A percentile compares a stretch with the other conserved stretches of the same genome.
Evolutionary conservation across 2,329 filamentous ascomycete genomes (phyloP).

Genomic region (Chaetomiaceae sp.): DNA sequence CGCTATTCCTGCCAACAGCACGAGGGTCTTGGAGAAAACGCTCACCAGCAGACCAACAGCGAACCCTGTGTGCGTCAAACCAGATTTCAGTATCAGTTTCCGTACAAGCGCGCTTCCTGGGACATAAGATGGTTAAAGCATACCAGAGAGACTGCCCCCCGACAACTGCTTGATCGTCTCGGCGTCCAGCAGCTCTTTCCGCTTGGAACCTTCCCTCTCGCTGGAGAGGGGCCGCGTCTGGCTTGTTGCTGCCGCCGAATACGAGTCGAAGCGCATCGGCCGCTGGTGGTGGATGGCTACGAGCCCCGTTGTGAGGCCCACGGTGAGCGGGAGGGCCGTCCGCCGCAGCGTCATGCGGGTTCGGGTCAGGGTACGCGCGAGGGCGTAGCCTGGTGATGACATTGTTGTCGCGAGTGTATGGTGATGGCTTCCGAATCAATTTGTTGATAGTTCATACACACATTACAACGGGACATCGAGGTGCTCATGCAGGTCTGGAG

Average conservation of each 20-base stretch:
- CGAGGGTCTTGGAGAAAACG: conserved; percentile 64
- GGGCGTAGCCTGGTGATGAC: neutral
- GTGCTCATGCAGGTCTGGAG: no score
- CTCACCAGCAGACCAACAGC: conserved; percentile 59
- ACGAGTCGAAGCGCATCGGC: conserved; percentile 27
- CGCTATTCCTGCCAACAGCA: conserved; percentile 58
- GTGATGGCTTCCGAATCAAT: no score
- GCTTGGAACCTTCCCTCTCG: neutral
- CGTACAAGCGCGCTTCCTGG: no score
- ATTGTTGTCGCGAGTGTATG: neutral
- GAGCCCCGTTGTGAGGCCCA: conserved; percentile 22
- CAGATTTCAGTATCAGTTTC: no score
- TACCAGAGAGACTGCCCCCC: conserved; percentile 48
- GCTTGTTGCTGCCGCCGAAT: no score
- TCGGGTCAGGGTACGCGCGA: neutral
- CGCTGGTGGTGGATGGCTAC: conserved; percentile 24
- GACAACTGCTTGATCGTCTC: conserved; percentile 45
- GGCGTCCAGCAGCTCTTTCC: conserved; percentile 27
- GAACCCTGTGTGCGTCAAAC: conserved; percentile 49
- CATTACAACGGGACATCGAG: no score
- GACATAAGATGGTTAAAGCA: neutral
- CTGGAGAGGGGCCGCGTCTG: conserved; percentile 9
- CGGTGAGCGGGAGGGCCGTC: neutral
- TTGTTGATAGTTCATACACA: no score
- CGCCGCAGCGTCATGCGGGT: neutral